Conservation (phyloP, 2,329 filamentous ascomycete species). For the Fusarium illudens region DNA sequence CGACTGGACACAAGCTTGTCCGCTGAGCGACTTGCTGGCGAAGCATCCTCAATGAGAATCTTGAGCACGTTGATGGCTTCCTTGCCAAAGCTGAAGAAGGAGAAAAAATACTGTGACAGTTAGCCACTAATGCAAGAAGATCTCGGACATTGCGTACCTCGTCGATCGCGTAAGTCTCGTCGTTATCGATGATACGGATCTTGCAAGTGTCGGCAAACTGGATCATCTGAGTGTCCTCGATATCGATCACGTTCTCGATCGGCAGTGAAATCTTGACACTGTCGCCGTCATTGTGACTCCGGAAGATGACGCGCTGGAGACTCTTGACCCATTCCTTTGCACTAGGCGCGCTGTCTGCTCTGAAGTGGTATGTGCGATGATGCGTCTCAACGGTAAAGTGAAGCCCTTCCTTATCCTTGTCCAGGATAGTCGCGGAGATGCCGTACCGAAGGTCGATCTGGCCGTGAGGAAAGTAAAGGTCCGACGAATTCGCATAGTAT, state of each 20-base stretch:
- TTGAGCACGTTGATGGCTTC: conserved; percentile 84
- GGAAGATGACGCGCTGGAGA: conserved; percentile 92
- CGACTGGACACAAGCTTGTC: conserved; percentile 33
- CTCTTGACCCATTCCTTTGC: conserved; percentile 97
- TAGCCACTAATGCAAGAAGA: not conserved
- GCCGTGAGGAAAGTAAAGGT: conserved; percentile 90
- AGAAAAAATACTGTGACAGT: conserved; percentile 84
- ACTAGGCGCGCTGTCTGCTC: conserved; percentile 84
- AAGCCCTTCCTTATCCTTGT: conserved; percentile 79
- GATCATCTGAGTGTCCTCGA: conserved; percentile 90
- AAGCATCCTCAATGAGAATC: conserved; percentile 73
- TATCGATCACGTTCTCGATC: conserved; percentile 86
- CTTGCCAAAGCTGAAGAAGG: conserved; percentile 87
- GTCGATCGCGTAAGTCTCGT: conserved; percentile 93
- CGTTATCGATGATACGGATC: conserved; percentile 89
- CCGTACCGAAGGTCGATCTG: conserved; percentile 93
- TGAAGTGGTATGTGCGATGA: conserved; percentile 84
- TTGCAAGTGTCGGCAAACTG: conserved; percentile 95
- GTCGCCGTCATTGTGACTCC: conserved; percentile 94
- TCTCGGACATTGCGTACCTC: conserved; percentile 67
- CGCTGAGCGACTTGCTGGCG: conserved; percentile 49
- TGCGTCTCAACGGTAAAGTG: conserved; percentile 85
- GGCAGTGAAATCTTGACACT: conserved; percentile 96
- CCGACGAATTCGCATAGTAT: conserved; percentile 84
- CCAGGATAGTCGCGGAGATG: conserved; percentile 81